Percentiles rank a stretch among this genome's conserved stretches.
Conservation (phyloP, 1,284 basidiomycete genomes). For the Microstroma glucosiphilum region DNA sequence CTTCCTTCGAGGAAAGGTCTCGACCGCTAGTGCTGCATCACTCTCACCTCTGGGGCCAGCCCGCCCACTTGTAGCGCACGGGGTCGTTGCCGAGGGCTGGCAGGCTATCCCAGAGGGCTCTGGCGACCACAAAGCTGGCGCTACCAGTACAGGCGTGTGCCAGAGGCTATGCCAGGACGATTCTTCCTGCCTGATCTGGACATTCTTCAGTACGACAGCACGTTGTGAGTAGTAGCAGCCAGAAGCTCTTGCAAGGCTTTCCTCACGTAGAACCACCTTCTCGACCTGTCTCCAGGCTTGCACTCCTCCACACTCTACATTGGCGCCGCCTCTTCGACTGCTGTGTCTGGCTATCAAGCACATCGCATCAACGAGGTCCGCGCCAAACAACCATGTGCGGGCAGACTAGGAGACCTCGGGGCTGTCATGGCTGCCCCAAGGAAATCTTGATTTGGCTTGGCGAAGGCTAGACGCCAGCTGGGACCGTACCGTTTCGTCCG, state of each 20-base stretch:
- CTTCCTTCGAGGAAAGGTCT: neutral
- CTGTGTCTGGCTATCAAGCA: neutral
- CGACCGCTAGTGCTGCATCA: neutral
- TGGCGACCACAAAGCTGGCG: neutral
- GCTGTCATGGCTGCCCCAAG: no score
- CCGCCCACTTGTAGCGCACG: neutral
- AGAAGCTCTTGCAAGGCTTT: neutral
- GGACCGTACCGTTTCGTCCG: no score
- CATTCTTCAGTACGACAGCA: neutral
- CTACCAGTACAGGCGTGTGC: neutral
- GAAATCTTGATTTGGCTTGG: no score
- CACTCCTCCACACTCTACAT: neutral
- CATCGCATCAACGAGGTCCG: neutral
- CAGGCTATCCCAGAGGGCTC: neutral
- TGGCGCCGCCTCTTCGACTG: neutral
- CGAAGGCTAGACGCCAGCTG: no score
- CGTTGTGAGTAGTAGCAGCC: neutral
- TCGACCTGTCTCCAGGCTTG: neutral
- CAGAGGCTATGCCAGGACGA: neutral
- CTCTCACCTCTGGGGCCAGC: neutral
- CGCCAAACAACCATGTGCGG: neutral
- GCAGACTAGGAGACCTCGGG: slow-evolving; percentile 1
- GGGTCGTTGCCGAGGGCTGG: neutral
- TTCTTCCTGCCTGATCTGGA: neutral
- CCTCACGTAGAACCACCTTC: neutral